phyloP scores from a whole-genome alignment of 371 early-diverging fungal genomes.

The Apophysomyces variabilis region DNA sequence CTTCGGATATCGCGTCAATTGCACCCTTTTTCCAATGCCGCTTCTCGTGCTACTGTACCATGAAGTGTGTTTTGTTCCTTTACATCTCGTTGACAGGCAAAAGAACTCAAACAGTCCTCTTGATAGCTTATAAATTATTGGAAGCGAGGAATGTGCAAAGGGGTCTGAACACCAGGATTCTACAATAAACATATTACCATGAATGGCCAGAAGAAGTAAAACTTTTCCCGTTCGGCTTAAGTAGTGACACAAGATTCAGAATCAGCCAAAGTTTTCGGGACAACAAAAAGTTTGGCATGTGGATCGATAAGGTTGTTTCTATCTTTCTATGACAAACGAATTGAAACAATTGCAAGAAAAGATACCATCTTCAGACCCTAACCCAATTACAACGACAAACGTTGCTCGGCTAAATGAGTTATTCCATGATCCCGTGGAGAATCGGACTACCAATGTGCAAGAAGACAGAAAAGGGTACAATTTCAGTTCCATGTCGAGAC shows the following conservation, averaged over 20 bases:
- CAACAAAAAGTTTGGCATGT: background rate
- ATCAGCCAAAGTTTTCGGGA: background rate
- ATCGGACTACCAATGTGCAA: background rate
- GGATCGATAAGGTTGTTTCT: slow-evolving; percentile 1
- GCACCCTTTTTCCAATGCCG: no score
- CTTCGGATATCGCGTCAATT: no score
- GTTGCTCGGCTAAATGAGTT: background rate
- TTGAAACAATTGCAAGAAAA: background rate
- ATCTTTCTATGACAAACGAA: background rate
- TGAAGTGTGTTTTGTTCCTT: no score
- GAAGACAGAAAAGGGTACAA: slow-evolving; percentile 6
- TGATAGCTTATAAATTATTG: no score
- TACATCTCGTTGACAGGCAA: no score
- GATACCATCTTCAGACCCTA: background rate
- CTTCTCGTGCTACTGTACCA: no score
- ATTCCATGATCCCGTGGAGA: background rate
- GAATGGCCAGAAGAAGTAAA: background rate
- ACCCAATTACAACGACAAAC: background rate
- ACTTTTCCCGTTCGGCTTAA: slow-evolving; percentile 8
- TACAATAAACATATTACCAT: no score
- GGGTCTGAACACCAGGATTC: no score
- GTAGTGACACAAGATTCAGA: slow-evolving; percentile 9
- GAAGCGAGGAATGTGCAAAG: no score
- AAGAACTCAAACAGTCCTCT: no score
- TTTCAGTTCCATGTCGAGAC: background rate